Base-by-base conservation (phyloP, 768 basidiomycete species). In the Suillus hirtellus region DNA sequence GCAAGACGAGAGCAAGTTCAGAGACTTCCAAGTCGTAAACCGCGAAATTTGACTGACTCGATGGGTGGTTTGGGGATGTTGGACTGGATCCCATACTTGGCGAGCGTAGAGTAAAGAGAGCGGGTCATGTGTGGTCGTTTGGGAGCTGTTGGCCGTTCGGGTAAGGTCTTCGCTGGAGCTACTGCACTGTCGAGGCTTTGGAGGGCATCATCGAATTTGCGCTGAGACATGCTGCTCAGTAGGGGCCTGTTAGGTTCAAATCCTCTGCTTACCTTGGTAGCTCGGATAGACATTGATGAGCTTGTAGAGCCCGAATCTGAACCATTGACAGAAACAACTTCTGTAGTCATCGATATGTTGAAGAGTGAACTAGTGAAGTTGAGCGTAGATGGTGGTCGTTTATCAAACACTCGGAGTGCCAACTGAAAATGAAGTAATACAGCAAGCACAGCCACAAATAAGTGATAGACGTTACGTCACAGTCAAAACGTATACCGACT, bases 181-280 rank as follows among this genome's bases (percentile, higher is more conserved):
- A 90, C 84, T 12, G 87, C 89, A 58, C 79, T 82, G 70, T 94
- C 92, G 59, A 94, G 73, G 47, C 77, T 81, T 60, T 88, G 85
- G 63, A 94, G 84, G 37, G 90, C 93, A 75, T 93, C 92, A 64
- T 92, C 88, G 55, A 93, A 84, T 76, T 93, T 94, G 56, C 92
- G 83, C 89, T 93, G 64, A 31, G 56, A 19, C n/a, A 64, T 46
- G 24, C 27, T 21, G 42, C 37, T 15, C 2, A 35, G 52, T 24
- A 38, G 31, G 35, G 37, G 47, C 19, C 12, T 3, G 2, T 38
- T n/a, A 10, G 42, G n/a, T 11, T 35, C 15, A 3, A 43, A 17
- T 7, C 4, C 34, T 53, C 11, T 52, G 50, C 71, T 42, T 37
- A 83, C 84, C 75, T 86, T 86, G 50, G 82, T 85, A 43, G 77